Base-by-base conservation (phyloP, 148 eudicot genomes). In the Diospyros kaki region DNA sequence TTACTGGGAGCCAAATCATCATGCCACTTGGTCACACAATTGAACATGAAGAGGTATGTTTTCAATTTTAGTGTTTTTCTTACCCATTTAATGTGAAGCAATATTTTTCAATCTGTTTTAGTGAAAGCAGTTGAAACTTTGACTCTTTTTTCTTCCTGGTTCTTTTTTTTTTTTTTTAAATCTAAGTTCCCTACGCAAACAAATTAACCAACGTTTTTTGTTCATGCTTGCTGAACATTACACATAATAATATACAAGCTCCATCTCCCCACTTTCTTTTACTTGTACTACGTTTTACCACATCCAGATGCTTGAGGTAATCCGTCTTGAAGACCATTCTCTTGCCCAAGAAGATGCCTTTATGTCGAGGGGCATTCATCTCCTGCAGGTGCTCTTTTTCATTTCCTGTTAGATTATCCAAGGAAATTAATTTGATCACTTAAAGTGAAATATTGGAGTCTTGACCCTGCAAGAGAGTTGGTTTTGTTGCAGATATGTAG, bases 21-120 rank as follows among this genome's bases (percentile, higher is more conserved):
- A 90, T 95, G 92, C 98, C 98, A 66, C 89, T 95, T 42, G 98
- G 96, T 50, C 97, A 86, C 59, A 92, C 98, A 63, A 87, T 94
- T 62, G 98, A 95, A 77, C 90, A 95, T 74, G 97, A 95, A 86
- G 97, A 95, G 87, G 98, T 92, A 79, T 73, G 72, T 53, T 41
- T 54, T 74, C 44, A 9, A 9, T 65, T 18, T 17, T 14, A 66
- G 3, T 3, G n/a, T 11, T 50, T 53, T 50, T 38, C 66, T 75
- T 46, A 17, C 48, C 42, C 13, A 73, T 28, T 76, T 66, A 54
- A 14, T 51, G 39, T 62, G 9, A n/a, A 52, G 39, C 71, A 15
- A 18, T 65, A 6, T 52, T 6, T 40, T 1, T 74, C 9, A 18
- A 39, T 2, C 45, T 45, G 13, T 14, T 50, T 55, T 41, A 3